Percentiles rank a stretch among this genome's conserved stretches.
Evolutionary conservation across 176 grass and related monocot species (phyloP).

Genomic region (Puccinellia tenuiflora): DNA sequence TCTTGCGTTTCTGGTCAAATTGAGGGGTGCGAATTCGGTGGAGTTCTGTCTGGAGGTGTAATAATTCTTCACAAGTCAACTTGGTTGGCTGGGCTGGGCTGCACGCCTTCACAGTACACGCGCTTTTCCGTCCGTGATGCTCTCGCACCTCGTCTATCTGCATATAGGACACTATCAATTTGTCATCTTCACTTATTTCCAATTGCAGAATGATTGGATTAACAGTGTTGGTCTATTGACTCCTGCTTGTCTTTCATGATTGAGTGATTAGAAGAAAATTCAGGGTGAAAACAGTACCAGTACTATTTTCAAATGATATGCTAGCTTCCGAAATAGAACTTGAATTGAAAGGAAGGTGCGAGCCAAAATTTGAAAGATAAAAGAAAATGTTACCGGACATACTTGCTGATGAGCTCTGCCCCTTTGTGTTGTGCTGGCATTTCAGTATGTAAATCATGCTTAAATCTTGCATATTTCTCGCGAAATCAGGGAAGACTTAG

Average conservation of each 20-base stretch:
- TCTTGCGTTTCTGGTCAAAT: slow-evolving; percentile 9
- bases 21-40: background rate
- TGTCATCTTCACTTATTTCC: background rate
- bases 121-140: background rate
- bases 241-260: background rate
- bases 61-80: slow-evolving; percentile 7
- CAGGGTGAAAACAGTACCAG: background rate
- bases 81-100: background rate
- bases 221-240: background rate
- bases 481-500: background rate
- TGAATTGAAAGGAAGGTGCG: background rate
- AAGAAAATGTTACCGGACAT: background rate
- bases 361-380: background rate
- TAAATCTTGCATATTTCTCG: background rate
- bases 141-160: background rate
- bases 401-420: background rate
- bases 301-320: background rate
- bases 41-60: background rate
- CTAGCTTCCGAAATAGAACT: background rate
- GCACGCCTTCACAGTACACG: background rate
- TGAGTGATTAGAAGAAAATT: background rate
- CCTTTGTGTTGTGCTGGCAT: background rate
- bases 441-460: background rate
- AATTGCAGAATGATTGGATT: background rate
- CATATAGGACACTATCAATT: background rate